Base-by-base conservation (phyloP, 805 yeast genomes). In the Barnettozyma californica region DNA sequence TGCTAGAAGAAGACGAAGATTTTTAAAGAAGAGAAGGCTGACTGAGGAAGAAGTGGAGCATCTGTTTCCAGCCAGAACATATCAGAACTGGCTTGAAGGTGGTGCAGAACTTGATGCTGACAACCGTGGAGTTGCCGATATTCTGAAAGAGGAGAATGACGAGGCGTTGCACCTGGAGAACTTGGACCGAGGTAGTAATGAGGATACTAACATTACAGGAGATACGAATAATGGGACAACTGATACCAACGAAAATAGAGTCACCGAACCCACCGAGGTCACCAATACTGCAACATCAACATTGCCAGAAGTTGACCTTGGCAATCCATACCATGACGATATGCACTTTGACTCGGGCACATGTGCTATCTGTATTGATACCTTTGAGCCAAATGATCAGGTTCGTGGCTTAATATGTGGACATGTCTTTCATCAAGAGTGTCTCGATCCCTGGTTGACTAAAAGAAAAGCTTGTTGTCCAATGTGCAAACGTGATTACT, bases 371-470 rank as follows among this genome's bases (percentile, higher is more conserved):
- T 87, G 95, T 64, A 71, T 87, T 33, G 95, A 87, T 37, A 63
- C 69, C 5, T 73, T 84, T 47, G 84, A 79, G 53, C 76, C 76
- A 44, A 81, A 75, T 13, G 88, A 84, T 45, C 61, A 64, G 1
- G 88, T 87, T 2, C 76, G 95, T 44, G 88, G 88, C 0, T 71
- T 88, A 40, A 70, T 85, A 10, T 87, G 96, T 67, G 89, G 90
- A 3, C 96, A 87, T 65, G 89, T 84, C 2, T 87, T 82, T 74
- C 96, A 87, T 60, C 73, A 82, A 20, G 83, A 76, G 16, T 87
- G 96, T 65, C 74, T 88, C 46, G 89, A 84, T 53, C 91, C 91
- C 2, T 87, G 95, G 95, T 68, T 87, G 42, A 81, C 80, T 2
- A 77, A 78, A 53, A 70, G 92, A 55, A 75, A 84, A 42, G 91